Conservation (phyloP, 177 flowering plant genomes). For the Vitis hybrid region DNA sequence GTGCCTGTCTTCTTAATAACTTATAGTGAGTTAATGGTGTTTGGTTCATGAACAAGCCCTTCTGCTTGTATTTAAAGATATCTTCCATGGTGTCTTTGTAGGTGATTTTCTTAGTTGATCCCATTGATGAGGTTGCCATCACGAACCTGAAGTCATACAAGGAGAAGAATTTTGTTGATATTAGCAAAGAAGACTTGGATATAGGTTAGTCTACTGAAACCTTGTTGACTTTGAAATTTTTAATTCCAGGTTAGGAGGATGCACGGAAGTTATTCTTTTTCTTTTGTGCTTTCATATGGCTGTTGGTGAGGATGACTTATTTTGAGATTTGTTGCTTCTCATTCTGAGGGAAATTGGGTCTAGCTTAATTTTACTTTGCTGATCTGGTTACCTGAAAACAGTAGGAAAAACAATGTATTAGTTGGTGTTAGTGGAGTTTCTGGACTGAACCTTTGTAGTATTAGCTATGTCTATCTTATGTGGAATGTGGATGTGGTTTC, state of each 20-base stretch:
- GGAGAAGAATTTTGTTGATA: slow-evolving; percentile 92
- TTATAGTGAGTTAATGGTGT: background rate
- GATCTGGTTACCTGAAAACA: background rate
- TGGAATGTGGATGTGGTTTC: background rate
- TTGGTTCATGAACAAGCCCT: slow-evolving; percentile 2
- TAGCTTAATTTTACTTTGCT: too few relatives aligned
- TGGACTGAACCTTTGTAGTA: background rate
- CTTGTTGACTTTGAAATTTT: background rate
- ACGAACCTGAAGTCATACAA: slow-evolving; percentile 82
- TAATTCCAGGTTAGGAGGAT: too few relatives aligned
- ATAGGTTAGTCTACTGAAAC: slow-evolving; percentile 52
- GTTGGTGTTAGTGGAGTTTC: background rate
- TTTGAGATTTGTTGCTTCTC: too few relatives aligned
- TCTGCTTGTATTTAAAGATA: background rate
- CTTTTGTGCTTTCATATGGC: too few relatives aligned
- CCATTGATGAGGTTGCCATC: slow-evolving; percentile 93
- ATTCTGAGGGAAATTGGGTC: too few relatives aligned
- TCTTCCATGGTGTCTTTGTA: slow-evolving; percentile 18
- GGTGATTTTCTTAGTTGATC: slow-evolving; percentile 93
- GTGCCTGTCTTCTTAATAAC: slow-evolving; percentile 7
- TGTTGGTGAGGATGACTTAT: too few relatives aligned
- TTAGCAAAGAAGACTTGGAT: slow-evolving; percentile 96
- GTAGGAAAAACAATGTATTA: background rate
- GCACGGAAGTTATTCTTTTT: too few relatives aligned
- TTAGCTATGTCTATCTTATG: background rate